Evolutionary conservation across 495 filamentous ascomycete species (phyloP).

Genomic region (Aspergillus panamensis): DNA sequence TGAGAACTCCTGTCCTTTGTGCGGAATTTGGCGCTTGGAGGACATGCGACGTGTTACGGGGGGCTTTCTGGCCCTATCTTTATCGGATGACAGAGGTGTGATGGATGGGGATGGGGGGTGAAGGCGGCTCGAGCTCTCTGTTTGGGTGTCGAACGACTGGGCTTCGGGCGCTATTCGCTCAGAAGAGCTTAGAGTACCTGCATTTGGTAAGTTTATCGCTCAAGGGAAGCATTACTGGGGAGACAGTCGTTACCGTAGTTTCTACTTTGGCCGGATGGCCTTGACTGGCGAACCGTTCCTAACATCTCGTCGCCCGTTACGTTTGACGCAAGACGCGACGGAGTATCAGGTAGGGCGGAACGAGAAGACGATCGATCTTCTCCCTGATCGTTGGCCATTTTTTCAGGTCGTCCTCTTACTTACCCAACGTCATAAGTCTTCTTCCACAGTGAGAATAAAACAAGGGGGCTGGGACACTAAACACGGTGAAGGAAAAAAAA

Average conservation of each 20-base stretch:
- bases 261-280: conserved; percentile 29
- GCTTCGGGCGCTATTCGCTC: conserved; percentile 28
- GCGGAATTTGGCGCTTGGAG: conserved; percentile 67
- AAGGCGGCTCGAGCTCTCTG: conserved; percentile 29
- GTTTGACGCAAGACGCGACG: conserved; percentile 12
- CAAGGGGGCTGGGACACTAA: conserved; percentile 14
- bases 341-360: conserved; percentile 8
- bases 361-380: conserved; percentile 3
- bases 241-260: conserved; percentile 31
- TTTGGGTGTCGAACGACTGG: conserved; percentile 31
- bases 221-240: neutral
- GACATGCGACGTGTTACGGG: conserved; percentile 66
- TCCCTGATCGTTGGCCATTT: conserved; percentile 9
- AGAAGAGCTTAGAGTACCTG: conserved; percentile 40
- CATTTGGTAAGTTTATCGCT: conserved; percentile 11
- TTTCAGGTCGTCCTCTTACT: neutral
- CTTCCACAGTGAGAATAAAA: conserved; percentile 10
- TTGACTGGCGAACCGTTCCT: conserved; percentile 23
- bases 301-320: conserved; percentile 19
- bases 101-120: conserved; percentile 46
- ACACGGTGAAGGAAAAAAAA: conserved; percentile 6
- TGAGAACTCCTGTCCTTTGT: conserved; percentile 85
- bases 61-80: conserved; percentile 65
- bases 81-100: conserved; percentile 51
- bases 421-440: neutral